phyloP scores from a whole-genome alignment of 345 rosid genomes.

The Kernera saxatilis region DNA sequence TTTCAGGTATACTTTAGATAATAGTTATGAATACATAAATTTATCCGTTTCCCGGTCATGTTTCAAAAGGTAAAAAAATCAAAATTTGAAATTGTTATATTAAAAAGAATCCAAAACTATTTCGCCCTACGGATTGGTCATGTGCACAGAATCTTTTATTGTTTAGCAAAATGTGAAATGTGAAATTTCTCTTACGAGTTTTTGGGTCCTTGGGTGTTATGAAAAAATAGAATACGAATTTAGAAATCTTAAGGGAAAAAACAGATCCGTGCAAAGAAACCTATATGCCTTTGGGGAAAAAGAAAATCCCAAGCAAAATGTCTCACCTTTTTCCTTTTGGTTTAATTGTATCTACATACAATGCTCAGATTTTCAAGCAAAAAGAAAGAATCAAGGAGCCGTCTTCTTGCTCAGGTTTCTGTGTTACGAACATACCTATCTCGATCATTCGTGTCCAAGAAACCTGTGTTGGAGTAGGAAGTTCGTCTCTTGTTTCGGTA shows the following conservation, averaged over 20 bases:
- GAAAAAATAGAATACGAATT: neutral
- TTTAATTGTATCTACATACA: conserved; percentile 24
- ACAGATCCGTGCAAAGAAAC: conserved; percentile 10
- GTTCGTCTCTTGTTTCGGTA: conserved; percentile 58
- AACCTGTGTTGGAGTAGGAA: conserved; percentile 34
- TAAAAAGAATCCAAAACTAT: too few species aligned
- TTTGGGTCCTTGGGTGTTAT: neutral
- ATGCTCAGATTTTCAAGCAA: neutral
- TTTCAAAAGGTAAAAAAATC: too few species aligned
- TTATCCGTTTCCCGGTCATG: too few species aligned
- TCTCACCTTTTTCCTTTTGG: neutral
- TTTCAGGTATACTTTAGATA: too few species aligned
- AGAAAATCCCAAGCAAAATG: conserved; percentile 13
- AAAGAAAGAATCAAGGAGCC: neutral
- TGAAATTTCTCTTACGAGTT: neutral
- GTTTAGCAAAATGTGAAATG: too few species aligned
- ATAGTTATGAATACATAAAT: too few species aligned
- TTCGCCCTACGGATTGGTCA: too few species aligned
- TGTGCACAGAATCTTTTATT: too few species aligned
- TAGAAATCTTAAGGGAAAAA: neutral
- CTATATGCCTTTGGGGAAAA: conserved; percentile 12
- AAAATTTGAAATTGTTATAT: too few species aligned
- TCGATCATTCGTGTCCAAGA: conserved; percentile 40
- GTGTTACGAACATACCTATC: conserved; percentile 42
- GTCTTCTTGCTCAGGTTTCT: conserved; percentile 35